These are phyloP conservation scores for Wilcoxina mikolae DNA, from an alignment of 495 filamentous ascomycete species.

Conservation along the genomic window DNA sequence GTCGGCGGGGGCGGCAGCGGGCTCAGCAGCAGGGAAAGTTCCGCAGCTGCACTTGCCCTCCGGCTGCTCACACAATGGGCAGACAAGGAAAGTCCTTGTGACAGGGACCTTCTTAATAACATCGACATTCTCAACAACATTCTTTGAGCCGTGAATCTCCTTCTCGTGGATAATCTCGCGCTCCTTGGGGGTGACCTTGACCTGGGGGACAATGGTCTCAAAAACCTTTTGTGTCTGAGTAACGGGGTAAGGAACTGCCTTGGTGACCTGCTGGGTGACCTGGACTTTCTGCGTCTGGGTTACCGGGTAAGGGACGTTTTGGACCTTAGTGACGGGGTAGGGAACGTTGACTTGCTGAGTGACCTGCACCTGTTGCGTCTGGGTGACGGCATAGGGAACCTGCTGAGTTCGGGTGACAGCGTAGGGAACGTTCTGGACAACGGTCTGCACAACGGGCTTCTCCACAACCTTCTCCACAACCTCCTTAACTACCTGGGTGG, in stretches of 20 bases:
- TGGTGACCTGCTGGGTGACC: slow-evolving; percentile 3
- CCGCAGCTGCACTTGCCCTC: slow-evolving; percentile 6
- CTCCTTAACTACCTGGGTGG: not conserved
- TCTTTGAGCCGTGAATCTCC: slow-evolving; percentile 27
- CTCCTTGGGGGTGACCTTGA: slow-evolving; percentile 28
- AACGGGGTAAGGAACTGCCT: slow-evolving; percentile 3
- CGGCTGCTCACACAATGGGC: slow-evolving; percentile 27
- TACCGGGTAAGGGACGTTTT: not conserved
- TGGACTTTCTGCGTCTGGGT: slow-evolving; percentile 6
- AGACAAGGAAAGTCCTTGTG: slow-evolving; percentile 16
- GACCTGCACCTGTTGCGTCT: not conserved
- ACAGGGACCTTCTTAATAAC: slow-evolving; percentile 27
- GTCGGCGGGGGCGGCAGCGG: not conserved
- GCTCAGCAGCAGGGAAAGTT: not conserved
- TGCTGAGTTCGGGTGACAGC: not conserved
- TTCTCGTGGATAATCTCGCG: slow-evolving; percentile 28
- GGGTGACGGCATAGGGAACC: not conserved
- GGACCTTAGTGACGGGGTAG: not conserved
- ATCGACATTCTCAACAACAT: slow-evolving; percentile 26
- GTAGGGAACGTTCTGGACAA: slow-evolving; percentile 2
- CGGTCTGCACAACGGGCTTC: not conserved
- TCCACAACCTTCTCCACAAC: not conserved
- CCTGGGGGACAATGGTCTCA: slow-evolving; percentile 13
- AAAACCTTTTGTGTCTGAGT: not conserved
- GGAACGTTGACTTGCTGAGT: slow-evolving; percentile 7